A percentile compares a stretch with the other conserved stretches of the same genome.
Evolutionary conservation across 2,329 filamentous ascomycete genomes (phyloP).

Genomic region (Celoporthe dispersa): DNA sequence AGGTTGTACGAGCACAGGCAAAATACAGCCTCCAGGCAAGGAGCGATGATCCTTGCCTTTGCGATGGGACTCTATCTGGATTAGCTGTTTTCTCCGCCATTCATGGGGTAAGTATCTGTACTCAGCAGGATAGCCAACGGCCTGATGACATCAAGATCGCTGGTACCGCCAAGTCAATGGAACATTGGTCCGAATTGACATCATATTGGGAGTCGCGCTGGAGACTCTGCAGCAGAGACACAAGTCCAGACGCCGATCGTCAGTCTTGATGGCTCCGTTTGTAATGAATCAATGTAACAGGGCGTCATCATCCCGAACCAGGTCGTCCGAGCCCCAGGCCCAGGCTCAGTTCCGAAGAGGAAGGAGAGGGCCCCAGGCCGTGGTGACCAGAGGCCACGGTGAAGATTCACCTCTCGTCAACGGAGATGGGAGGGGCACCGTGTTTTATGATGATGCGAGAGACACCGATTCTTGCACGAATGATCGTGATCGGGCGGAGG

Average conservation of each 20-base stretch:
- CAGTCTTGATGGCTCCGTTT: not conserved
- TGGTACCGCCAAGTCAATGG: not conserved
- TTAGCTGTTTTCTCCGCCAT: constrained; percentile 2
- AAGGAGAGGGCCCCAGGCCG: constrained; percentile 14
- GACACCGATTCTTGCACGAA: constrained; percentile 16
- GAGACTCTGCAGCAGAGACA: not conserved
- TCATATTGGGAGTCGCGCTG: not conserved
- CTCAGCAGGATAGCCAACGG: not conserved
- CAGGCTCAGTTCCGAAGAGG: constrained; percentile 15
- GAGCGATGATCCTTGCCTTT: constrained; percentile 2
- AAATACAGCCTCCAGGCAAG: not conserved
- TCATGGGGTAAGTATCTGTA: not conserved
- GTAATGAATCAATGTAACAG: constrained; percentile 5
- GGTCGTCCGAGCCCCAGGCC: not conserved
- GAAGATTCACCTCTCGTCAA: constrained; percentile 18
- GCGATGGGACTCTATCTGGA: not conserved
- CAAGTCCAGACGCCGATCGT: constrained; percentile 1
- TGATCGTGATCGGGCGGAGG: constrained; percentile 19
- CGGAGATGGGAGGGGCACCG: not conserved
- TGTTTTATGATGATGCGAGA: constrained; percentile 9
- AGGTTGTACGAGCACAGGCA: not conserved
- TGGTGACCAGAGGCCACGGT: constrained; percentile 8
- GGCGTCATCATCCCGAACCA: constrained; percentile 17
- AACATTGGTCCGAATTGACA: constrained; percentile 3
- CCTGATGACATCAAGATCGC: constrained; percentile 7